Percentiles rank a stretch among this genome's conserved stretches.
phyloP scores from a whole-genome alignment of 2,329 filamentous ascomycete species.

The Colletotrichum higginsianum region DNA sequence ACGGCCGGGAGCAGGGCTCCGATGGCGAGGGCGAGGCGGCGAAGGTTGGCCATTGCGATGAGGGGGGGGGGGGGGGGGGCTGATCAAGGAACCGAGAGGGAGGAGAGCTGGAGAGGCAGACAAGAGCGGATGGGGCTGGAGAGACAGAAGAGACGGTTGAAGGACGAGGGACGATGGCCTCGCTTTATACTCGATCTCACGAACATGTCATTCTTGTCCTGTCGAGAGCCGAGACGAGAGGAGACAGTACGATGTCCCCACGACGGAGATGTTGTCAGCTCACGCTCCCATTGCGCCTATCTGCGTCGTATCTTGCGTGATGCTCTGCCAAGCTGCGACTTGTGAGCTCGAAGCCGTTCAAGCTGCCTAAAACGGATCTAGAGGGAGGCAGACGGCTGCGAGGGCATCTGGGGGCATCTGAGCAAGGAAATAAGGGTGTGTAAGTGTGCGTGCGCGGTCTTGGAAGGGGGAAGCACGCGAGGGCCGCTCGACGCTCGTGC shows the following conservation, averaged over 20 bases:
- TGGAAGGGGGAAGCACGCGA: conserved; percentile 6
- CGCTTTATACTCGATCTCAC: conserved; percentile 30
- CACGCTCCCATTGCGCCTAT: conserved; percentile 23
- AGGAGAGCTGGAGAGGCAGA: conserved; percentile 13
- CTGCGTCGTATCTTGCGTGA: conserved; percentile 39
- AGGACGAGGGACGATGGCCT: neutral
- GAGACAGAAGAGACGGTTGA: neutral
- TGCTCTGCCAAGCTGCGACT: conserved; percentile 26
- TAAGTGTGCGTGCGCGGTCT: neutral
- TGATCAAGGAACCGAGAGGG: conserved; percentile 16
- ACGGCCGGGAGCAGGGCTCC: conserved; percentile 52
- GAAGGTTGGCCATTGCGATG: conserved; percentile 49
- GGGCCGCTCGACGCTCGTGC: neutral
- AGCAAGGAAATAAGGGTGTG: conserved; percentile 31
- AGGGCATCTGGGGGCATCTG: neutral
- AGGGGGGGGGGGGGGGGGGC: conserved; percentile 13
- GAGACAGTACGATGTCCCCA: neutral
- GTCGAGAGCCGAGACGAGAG: neutral
- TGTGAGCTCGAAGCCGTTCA: conserved; percentile 30
- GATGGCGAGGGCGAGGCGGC: conserved; percentile 50
- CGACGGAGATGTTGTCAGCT: conserved; percentile 7
- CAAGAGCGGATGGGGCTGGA: conserved; percentile 22
- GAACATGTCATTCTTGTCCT: neutral
- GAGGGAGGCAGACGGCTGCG: conserved; percentile 7
- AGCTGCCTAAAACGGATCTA: conserved; percentile 39